Conservation (phyloP, 2,329 filamentous ascomycete species). For the Sporothrix variecibatus region DNA sequence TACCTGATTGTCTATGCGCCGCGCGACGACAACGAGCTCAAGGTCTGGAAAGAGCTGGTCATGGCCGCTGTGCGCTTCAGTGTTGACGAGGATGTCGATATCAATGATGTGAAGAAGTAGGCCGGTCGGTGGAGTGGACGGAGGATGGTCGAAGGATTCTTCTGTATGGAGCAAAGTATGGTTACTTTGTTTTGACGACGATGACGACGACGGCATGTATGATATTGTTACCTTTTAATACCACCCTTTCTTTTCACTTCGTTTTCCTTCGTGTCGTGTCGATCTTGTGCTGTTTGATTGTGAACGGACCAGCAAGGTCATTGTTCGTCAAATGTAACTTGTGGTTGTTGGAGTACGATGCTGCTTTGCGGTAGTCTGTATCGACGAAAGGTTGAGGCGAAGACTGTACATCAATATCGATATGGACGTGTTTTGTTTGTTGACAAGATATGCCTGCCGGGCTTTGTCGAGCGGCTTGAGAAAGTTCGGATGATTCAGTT, state of each 20-base stretch:
- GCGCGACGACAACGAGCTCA: slow-evolving; percentile 41
- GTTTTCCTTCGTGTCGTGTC: too few species aligned
- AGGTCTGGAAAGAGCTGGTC: slow-evolving; percentile 36
- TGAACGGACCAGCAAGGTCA: too few species aligned
- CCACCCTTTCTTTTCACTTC: not conserved
- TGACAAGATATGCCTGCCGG: too few species aligned
- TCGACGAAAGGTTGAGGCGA: too few species aligned
- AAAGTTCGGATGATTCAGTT: not conserved
- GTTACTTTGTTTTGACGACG: not conserved
- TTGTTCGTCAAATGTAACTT: too few species aligned
- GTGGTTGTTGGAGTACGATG: too few species aligned
- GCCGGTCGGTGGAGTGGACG: not conserved
- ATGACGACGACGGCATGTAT: not conserved
- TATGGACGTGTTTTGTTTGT: too few species aligned
- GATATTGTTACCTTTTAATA: not conserved
- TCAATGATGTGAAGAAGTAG: slow-evolving; percentile 16
- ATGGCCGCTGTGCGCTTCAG: slow-evolving; percentile 29
- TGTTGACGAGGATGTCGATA: slow-evolving; percentile 3
- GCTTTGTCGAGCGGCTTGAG: too few species aligned
- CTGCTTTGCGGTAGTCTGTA: too few species aligned
- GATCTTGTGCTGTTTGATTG: not conserved
- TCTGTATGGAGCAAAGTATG: not conserved
- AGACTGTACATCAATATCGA: too few species aligned
- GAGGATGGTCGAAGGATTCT: not conserved
- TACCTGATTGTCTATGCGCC: slow-evolving; percentile 48